Base-by-base conservation (phyloP, 129 eudicot species). In the Escallonia rubra region DNA sequence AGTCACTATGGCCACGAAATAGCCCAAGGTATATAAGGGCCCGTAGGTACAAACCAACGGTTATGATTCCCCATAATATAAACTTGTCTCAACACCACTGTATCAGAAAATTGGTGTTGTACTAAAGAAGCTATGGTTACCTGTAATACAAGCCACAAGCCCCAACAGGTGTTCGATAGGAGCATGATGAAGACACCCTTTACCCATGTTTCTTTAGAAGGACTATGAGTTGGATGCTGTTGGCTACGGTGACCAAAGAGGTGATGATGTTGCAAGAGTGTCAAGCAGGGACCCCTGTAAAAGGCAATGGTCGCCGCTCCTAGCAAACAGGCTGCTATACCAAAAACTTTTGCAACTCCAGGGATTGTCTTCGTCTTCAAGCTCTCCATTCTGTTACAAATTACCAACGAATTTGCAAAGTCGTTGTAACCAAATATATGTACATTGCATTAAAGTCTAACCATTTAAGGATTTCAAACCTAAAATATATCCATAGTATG, bases 81-180 rank as follows among this genome's bases (percentile, higher is more conserved):
- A 23, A 23, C 34, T 1, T 23, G 34, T 23, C 34, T 23, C 34
- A 23, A 23, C 34, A 23, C 34, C 1, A 66, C 12, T 46, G 50
- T 6, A 46, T 46, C 6, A 46, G 50, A 5, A 46, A 46, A 9
- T 46, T 5, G 50, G 10, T 46, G 50, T 5, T 46, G 6, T 46
- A 9, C 50, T 5, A 5, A 46, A 64, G 11, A 50, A 46, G 2
- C 2, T 39, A 15, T 61, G 16, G 16, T 38, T 74, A 86, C 96
- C 95, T 90, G 95, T 64, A 90, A 68, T 6, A 90, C 85, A 16
- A 87, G 76, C 97, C 97, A 90, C 23, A 76, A 53, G 50, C 81
- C 82, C 89, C 89, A 87, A 14, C 64, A 64, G 34, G 67, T 41
- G 72, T 70, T 81, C 64, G 79, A 64, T 52, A 80, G 72, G 12